Percentiles rank a stretch among this genome's conserved stretches.
These are phyloP conservation scores for Aspergillus sp. DNA, from an alignment of 2,329 filamentous ascomycete genomes.

Conservation along the genomic window DNA sequence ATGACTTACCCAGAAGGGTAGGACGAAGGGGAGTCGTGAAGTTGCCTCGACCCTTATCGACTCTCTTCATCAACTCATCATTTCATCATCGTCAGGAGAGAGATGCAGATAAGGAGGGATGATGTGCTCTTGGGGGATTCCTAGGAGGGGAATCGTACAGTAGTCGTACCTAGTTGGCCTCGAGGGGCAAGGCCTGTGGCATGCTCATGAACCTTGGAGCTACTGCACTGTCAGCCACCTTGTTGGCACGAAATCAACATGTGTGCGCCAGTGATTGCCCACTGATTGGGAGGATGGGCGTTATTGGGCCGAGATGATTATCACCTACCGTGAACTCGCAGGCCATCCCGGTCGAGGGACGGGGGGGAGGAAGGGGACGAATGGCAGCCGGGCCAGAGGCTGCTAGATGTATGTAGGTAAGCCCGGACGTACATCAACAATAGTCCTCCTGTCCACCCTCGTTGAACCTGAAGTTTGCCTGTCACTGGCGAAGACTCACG, in stretches of 20 bases:
- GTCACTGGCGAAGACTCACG: constrained; percentile 1
- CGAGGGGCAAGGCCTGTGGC: neutral
- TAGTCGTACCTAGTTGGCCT: neutral
- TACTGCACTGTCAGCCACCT: constrained; percentile 27
- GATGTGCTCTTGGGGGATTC: neutral
- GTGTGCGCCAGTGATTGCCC: constrained; percentile 24
- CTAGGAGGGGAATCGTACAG: neutral
- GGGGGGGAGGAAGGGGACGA: neutral
- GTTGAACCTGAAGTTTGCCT: neutral
- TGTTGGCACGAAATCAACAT: constrained; percentile 23
- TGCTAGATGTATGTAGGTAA: constrained; percentile 10
- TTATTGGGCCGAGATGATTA: constrained; percentile 15
- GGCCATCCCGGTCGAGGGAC: neutral
- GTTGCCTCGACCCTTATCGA: no score
- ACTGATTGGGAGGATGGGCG: constrained; percentile 13
- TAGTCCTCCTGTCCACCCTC: neutral
- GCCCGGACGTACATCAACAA: constrained; percentile 8
- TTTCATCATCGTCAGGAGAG: no score
- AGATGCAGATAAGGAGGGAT: neutral
- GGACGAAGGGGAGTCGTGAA: neutral
- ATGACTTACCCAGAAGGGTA: neutral
- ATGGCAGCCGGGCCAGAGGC: neutral
- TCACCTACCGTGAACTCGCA: neutral
- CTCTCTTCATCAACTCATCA: no score
- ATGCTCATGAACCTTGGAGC: constrained; percentile 18